phyloP scores from a whole-genome alignment of 208 protist genomes.

The Trypanosoma theileri region DNA sequence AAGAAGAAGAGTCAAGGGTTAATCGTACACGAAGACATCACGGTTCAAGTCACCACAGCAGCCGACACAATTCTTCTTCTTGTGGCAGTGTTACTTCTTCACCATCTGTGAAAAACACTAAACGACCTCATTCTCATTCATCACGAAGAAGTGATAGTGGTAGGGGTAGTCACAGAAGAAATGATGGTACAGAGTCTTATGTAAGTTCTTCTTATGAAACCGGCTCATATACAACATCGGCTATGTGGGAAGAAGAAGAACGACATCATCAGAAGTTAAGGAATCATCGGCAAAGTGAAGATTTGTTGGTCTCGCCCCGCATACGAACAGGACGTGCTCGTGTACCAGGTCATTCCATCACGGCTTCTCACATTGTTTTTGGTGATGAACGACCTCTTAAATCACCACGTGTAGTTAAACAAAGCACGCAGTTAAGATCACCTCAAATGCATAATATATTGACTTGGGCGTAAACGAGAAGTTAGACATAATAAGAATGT shows the following conservation, averaged over 20 bases:
- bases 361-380: conserved; percentile 18
- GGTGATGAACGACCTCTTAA: neutral
- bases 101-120: neutral
- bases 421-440: neutral
- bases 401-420: neutral
- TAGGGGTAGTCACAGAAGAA: neutral
- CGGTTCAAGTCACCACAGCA: neutral
- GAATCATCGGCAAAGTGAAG: too few species aligned
- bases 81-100: neutral
- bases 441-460: conserved; percentile 16
- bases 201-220: neutral
- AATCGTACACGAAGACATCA: conserved; percentile 5
- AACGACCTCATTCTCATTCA: neutral
- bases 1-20: neutral
- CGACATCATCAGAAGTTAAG: too few species aligned
- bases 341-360: conserved; percentile 11
- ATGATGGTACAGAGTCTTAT: neutral
- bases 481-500: neutral
- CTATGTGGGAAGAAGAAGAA: neutral
- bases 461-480: neutral
- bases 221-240: neutral
- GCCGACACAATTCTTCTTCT: neutral
- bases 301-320: neutral
- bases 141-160: neutral
- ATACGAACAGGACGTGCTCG: conserved; percentile 13